phyloP scores from a whole-genome alignment of 177 flowering plant species.

The Telopea speciosissima region DNA sequence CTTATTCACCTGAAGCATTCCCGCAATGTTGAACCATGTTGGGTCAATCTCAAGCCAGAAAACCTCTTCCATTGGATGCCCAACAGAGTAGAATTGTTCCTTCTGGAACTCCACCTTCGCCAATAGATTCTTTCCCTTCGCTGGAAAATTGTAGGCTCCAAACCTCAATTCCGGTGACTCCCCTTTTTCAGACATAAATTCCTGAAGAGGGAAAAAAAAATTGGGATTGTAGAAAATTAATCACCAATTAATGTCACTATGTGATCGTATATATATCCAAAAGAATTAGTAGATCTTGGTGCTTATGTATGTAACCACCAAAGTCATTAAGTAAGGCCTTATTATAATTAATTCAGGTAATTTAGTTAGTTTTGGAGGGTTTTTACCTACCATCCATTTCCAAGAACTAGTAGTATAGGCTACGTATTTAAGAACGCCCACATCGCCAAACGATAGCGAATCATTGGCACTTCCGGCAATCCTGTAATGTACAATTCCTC shows the following conservation, averaged over 20 bases:
- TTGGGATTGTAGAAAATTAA: no score
- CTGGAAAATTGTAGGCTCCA: conserved; percentile 39
- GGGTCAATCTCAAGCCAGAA: conserved; percentile 41
- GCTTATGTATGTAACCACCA: no score
- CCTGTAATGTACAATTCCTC: conserved; percentile 52
- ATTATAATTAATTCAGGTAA: no score
- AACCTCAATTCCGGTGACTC: conserved; percentile 23
- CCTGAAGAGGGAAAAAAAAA: conserved; percentile 14
- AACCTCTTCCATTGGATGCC: conserved; percentile 36
- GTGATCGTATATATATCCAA: no score
- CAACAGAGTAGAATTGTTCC: conserved; percentile 32
- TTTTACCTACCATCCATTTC: conserved; percentile 55
- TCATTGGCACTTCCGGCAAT: conserved; percentile 47
- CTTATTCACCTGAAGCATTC: conserved; percentile 37
- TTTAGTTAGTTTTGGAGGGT: no score
- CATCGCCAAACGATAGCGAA: conserved; percentile 44
- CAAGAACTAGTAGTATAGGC: conserved; percentile 50
- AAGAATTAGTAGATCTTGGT: no score
- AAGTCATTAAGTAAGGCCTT: no score
- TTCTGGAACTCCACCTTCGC: conserved; percentile 33
- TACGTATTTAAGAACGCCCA: conserved; percentile 34
- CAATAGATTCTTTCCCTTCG: conserved; percentile 38
- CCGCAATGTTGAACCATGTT: conserved; percentile 32
- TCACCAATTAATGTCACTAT: no score
- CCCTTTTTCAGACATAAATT: conserved; percentile 20